Conservation (phyloP, 345 rosid species). For the Citrus inodora region DNA sequence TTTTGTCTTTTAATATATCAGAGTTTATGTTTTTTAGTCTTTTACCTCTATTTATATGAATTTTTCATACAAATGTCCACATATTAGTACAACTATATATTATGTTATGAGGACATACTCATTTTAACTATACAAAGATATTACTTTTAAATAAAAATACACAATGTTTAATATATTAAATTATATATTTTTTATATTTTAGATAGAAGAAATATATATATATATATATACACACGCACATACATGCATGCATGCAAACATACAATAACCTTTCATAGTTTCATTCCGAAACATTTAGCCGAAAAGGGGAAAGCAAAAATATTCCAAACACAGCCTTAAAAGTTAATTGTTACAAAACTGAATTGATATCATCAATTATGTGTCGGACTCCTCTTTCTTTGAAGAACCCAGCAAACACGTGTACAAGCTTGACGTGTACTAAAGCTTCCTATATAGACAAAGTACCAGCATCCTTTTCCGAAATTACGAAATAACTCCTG, state of each 20-base stretch:
- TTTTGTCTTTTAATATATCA: no score
- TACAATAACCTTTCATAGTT: no score
- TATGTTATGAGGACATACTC: rapidly evolving
- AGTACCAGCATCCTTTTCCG: not conserved
- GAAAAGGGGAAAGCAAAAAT: not conserved
- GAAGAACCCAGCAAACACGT: conserved; percentile 9
- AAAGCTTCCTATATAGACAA: not conserved
- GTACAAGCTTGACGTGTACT: conserved; percentile 4
- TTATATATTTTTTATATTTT: no score
- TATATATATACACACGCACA: no score
- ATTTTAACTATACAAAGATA: no score
- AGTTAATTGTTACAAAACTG: not conserved
- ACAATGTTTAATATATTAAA: no score
- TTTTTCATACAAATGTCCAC: rapidly evolving
- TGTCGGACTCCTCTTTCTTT: not conserved
- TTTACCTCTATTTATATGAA: rapidly evolving
- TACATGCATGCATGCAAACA: no score
- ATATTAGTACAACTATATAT: no score
- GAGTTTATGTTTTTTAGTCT: no score
- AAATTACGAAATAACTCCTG: not conserved
- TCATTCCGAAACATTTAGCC: not conserved
- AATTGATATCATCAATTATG: not conserved
- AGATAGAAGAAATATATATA: no score
- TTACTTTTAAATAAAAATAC: no score
- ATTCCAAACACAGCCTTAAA: not conserved